Evolutionary conservation across 1,284 basidiomycete genomes (phyloP), one percentile per base, ranked within the genome.

Genomic region (Puccinia horiana): DNA sequence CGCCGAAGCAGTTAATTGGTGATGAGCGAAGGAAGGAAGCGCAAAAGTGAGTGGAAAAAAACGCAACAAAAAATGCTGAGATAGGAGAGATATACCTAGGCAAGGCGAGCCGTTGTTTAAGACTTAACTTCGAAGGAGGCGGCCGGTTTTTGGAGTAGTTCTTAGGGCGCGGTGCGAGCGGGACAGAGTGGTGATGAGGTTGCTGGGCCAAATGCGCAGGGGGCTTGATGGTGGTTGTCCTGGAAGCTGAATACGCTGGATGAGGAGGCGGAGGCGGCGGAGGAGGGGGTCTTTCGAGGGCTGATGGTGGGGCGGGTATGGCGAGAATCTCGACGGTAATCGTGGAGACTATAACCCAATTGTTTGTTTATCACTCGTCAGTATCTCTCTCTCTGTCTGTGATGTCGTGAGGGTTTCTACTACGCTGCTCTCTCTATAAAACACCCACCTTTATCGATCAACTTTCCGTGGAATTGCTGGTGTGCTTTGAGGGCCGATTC

Each of bases 141-240:
- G 56, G 56, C n/a, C 56, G 56, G 1, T 18, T 9, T 26, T 58
- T 58, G 56, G n/a, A 9, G 56, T 58, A 58, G 26, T 58, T 58
- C 56, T 58, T 58, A 29, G 56, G n/a, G 23, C 56, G 20, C n/a
- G 56, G 56, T 9, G 56, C 56, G 2, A 58, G n/a, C 23, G 56
- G 56, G n/a, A 58, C 26, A 58, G n/a, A 20, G 20, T n/a, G 56
- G 23, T n/a, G 56, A 58, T 58, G 56, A n/a, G 11, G 56, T 26
- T 58, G 56, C n/a, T 58, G 56, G 23, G 20, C 9, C 23, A n/a
- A 58, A 58, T 58, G 56, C 23, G 56, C 6, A 18, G 56, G 56
- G 6, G 56, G 56, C 26, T 58, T n/a, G 56, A 58, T 58, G n/a
- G 56, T 58, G n/a, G 56, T 58, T n/a, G 56, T 58, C 56, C 56